Evolutionary conservation across 164 flowering plant species (phyloP).

Genomic region (Pachysandra terminalis): DNA sequence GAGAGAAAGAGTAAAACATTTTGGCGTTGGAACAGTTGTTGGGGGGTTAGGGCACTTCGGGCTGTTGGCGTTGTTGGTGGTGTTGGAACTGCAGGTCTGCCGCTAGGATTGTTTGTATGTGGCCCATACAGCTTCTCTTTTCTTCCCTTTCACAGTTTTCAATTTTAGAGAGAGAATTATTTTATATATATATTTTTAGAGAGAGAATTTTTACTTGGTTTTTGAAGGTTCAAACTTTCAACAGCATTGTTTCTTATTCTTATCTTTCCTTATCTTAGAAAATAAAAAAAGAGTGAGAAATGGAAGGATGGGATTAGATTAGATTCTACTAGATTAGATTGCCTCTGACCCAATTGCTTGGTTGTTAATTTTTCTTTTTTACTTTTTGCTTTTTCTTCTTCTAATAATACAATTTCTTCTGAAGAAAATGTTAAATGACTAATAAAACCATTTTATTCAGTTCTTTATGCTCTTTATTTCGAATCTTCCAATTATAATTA

Average conservation of each 20-base stretch:
- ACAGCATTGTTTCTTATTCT: slow-evolving; percentile 16
- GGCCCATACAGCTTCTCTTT: slow-evolving; percentile 29
- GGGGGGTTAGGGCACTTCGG: background rate
- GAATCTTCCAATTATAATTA: too few relatives aligned
- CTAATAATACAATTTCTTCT: slow-evolving; percentile 1
- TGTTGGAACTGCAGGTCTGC: slow-evolving; percentile 28
- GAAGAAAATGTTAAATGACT: slow-evolving; percentile 19
- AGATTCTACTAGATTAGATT: background rate
- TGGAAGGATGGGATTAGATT: slow-evolving; percentile 3
- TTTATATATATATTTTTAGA: background rate
- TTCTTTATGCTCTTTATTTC: too few relatives aligned
- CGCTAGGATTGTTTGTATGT: slow-evolving; percentile 32
- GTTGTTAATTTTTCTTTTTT: slow-evolving; percentile 17
- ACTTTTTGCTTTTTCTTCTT: slow-evolving; percentile 8
- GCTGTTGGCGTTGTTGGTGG: slow-evolving; percentile 4
- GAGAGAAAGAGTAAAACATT: background rate
- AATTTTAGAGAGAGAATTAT: background rate
- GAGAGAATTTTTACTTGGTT: background rate
- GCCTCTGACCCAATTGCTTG: slow-evolving; percentile 40
- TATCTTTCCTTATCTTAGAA: slow-evolving; percentile 40
- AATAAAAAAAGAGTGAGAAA: slow-evolving; percentile 24
- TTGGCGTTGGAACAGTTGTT: too few relatives aligned
- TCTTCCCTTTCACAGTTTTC: background rate
- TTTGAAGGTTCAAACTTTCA: slow-evolving; percentile 33
- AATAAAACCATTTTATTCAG: background rate